Base-by-base conservation (phyloP, 2,329 filamentous ascomycete species). In the Trichoderma polysporum region DNA sequence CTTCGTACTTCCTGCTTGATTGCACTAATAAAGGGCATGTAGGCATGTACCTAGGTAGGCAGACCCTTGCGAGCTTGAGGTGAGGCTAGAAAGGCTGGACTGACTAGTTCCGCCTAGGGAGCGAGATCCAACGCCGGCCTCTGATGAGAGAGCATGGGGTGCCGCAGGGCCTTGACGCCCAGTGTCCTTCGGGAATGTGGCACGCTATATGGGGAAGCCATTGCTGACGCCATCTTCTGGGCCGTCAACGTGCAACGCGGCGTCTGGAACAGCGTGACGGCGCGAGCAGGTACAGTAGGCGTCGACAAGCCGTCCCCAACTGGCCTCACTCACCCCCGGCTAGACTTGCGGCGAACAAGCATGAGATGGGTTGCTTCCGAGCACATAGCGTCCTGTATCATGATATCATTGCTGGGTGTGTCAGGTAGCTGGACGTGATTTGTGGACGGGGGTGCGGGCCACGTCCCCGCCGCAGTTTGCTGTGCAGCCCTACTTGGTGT, bases 371-470 rank as follows among this genome's bases (percentile, higher is more conserved):
- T 68, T 66, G 68, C 61, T 60, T 66, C 61, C 53, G 69, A 71
- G 41, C 41, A 45, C 66, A 70, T 68, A 61, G 54, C 45, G 47
- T 70, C 37, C 69, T 74, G 74, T 75, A 68, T 56, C 67, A 76
- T 77, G 75, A 77, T 77, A 76, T 77, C 76, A 77, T 75, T 69
- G 66, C 60, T 67, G 41, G 47, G 65, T 37, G 54, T 59, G 58
- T 39, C 49, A 62, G 59, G 50, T 56, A 50, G 35, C 54, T 52
- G 56, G 63, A 27, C 60, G 57, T 68, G 68, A 66, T 66, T 69
- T 69, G 68, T 61, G 59, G 50, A 68, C 53, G 47, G 56, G 58
- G 60, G 31, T 59, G 67, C 60, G 57, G 45, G 66, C 39, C 54
- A 68, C 15, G 39, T 60, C 66, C 61, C 68, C 66, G 61, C 54